Evolutionary conservation across 805 yeast genomes (phyloP), one percentile per base, ranked within the genome.

Genomic region (Spathaspora arborariae): DNA sequence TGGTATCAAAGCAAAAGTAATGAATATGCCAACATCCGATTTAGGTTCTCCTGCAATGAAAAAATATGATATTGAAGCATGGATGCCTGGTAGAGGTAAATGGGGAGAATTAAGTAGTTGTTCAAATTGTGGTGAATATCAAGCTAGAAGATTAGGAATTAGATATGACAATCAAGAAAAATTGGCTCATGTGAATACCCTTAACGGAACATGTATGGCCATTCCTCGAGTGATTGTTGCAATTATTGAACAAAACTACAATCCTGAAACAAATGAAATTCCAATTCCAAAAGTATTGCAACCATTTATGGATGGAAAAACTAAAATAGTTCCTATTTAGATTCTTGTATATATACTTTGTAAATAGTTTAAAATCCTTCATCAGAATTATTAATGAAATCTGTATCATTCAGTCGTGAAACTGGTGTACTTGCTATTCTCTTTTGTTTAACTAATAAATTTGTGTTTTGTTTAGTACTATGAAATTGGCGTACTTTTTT

Each of bases 121-220:
- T 1, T 90, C 97, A 2, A 92, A 91, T 60, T 94, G 99, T 64
- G 79, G 89, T 3, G 97, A 91, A 54, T 94, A 80, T 63, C 99
- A 94, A 67, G 70, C 96, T 6, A 76, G 96, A 63, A 76, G 98
- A 57, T 73, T 94, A 55, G 82, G 84, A 35, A 85, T 95, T 5
- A 79, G 78, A 46, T 82, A 72, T 56, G 37, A 26, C 9, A 21
- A 42, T 11, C 5, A 20, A 18, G 13, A 20, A 34, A 34, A 64
- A 40, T 51, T 68, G n/a, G 60, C 67, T 39, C 86, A 75, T 58
- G 89, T 81, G 0, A 90, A 88, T 51, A 94, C 99, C 0, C 72
- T 94, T 40, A 94, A 94, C 55, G 99, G 97, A 15, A 94, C 99
- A 0, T 96, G 96, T 1, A 77, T 91, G 78, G 99, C 99, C 1